Percentiles rank a stretch among this genome's conserved stretches.
phyloP scores from a whole-genome alignment of 2,329 filamentous ascomycete species.

The Sporothrix pallida region DNA sequence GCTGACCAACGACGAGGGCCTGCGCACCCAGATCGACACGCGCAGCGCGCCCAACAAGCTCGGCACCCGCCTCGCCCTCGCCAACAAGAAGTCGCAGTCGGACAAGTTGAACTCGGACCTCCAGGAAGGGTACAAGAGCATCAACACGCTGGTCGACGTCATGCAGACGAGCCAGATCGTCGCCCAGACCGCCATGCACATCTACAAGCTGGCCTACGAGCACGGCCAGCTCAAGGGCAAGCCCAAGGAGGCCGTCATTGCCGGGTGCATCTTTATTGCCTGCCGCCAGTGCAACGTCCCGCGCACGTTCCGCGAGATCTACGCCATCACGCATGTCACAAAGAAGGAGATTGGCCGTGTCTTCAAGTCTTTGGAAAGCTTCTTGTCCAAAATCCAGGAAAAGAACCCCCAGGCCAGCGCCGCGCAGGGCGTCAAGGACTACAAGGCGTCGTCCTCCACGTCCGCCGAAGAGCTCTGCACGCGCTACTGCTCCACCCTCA shows the following conservation, averaged over 20 bases:
- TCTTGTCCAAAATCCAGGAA: constrained; percentile 77
- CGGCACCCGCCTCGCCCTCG: constrained; percentile 41
- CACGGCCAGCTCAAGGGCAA: constrained; percentile 95
- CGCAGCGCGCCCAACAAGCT: constrained; percentile 39
- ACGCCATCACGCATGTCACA: constrained; percentile 86
- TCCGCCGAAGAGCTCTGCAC: constrained; percentile 83
- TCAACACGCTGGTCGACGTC: constrained; percentile 83
- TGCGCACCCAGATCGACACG: constrained; percentile 41
- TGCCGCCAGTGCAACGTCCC: constrained; percentile 87
- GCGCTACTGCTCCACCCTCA: constrained; percentile 86
- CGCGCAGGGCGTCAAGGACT: constrained; percentile 63
- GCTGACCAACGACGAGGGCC: constrained; percentile 52
- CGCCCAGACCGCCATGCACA: constrained; percentile 87
- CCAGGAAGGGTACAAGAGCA: constrained; percentile 81
- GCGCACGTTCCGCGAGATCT: constrained; percentile 93
- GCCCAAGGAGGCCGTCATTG: constrained; percentile 89
- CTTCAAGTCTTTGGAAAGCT: constrained; percentile 91
- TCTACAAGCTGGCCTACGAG: constrained; percentile 94
- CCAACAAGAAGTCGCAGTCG: constrained; percentile 42
- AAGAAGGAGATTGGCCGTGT: constrained; percentile 98
- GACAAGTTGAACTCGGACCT: constrained; percentile 51
- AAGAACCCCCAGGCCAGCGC: constrained; percentile 56
- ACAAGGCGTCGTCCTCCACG: constrained; percentile 76
- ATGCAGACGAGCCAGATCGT: constrained; percentile 82
- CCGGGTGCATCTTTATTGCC: constrained; percentile 96